Evolutionary conservation across 352 stramenopile species (phyloP).

Genomic region (Plasmopara halstedii): DNA sequence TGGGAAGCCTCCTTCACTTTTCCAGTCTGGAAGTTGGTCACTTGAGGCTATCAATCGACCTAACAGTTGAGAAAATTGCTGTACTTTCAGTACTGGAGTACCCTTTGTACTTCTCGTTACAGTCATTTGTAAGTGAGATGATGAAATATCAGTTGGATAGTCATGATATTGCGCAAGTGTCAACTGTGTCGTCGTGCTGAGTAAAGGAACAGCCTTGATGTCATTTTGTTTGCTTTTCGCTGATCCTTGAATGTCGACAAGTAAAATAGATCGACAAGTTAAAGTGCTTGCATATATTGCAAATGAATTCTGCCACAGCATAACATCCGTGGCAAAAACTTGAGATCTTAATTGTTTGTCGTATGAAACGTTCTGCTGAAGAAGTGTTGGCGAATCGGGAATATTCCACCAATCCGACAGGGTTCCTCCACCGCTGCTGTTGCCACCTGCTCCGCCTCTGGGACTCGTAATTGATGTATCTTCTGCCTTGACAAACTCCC

Average conservation of each 20-base stretch:
- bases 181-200: slow-evolving; percentile 34
- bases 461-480: slow-evolving; percentile 18
- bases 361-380: neutral
- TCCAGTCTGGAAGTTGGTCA: slow-evolving; percentile 53
- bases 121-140: slow-evolving; percentile 37
- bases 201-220: slow-evolving; percentile 3
- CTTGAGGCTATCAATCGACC: slow-evolving; percentile 20
- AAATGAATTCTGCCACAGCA: slow-evolving; percentile 23
- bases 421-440: slow-evolving; percentile 17
- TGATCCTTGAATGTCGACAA: slow-evolving; percentile 12
- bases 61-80: slow-evolving; percentile 41
- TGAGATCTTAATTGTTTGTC: neutral
- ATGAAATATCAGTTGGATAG: slow-evolving; percentile 37
- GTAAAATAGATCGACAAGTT: slow-evolving; percentile 14
- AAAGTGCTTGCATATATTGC: slow-evolving; percentile 18
- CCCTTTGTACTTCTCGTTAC: slow-evolving; percentile 14
- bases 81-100: slow-evolving; percentile 32
- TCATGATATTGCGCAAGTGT: slow-evolving; percentile 60
- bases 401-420: slow-evolving; percentile 22
- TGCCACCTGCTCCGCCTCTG: slow-evolving; percentile 18
- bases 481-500: slow-evolving; percentile 15
- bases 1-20: slow-evolving; percentile 38
- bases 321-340: slow-evolving; percentile 11
- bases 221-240: slow-evolving; percentile 1
- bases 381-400: slow-evolving; percentile 6